These are phyloP conservation scores for Magnaporthales sp. DNA, from an alignment of 2,329 filamentous ascomycete genomes.

Conservation along the genomic window DNA sequence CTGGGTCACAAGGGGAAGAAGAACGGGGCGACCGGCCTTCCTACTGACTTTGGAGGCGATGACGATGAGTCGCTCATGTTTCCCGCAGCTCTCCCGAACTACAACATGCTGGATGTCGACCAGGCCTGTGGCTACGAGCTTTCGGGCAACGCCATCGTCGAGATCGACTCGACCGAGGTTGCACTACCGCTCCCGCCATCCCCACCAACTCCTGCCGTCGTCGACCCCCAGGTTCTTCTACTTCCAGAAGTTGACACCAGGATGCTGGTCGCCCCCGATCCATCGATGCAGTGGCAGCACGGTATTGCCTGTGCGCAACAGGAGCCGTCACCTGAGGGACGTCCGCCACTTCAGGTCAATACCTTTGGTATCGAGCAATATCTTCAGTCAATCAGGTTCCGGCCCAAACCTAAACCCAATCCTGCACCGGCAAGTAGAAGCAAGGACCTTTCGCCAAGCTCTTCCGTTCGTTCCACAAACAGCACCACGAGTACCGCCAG, in stretches of 20 bases:
- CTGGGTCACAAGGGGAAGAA: slow-evolving; percentile 39
- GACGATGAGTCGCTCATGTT: slow-evolving; percentile 12
- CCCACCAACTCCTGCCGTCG: slow-evolving; percentile 7
- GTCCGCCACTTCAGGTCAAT: slow-evolving; percentile 28
- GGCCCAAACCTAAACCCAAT: slow-evolving; percentile 12
- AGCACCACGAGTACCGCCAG: slow-evolving; percentile 24
- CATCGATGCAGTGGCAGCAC: slow-evolving; percentile 20
- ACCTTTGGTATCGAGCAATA: slow-evolving; percentile 26
- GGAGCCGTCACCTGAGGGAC: slow-evolving; percentile 9
- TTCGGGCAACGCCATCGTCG: slow-evolving; percentile 39
- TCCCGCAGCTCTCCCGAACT: slow-evolving; percentile 34
- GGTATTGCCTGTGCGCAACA: neutral
- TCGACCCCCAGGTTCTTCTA: slow-evolving; percentile 21
- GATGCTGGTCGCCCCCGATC: slow-evolving; percentile 10
- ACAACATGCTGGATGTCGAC: slow-evolving; percentile 30
- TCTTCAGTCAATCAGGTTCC: slow-evolving; percentile 15
- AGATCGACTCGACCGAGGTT: slow-evolving; percentile 41
- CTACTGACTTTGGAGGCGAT: slow-evolving; percentile 4
- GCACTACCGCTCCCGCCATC: slow-evolving; percentile 12
- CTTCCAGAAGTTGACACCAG: slow-evolving; percentile 23
- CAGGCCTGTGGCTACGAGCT: slow-evolving; percentile 30
- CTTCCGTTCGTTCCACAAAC: slow-evolving; percentile 37
- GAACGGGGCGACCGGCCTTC: slow-evolving; percentile 8
- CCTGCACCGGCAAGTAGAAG: slow-evolving; percentile 20
- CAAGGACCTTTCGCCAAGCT: slow-evolving; percentile 36